Percentiles rank a stretch among this genome's conserved stretches.
These are phyloP conservation scores for Hydrangea macrophylla DNA, from an alignment of 148 eudicot genomes.

Conservation along the genomic window DNA sequence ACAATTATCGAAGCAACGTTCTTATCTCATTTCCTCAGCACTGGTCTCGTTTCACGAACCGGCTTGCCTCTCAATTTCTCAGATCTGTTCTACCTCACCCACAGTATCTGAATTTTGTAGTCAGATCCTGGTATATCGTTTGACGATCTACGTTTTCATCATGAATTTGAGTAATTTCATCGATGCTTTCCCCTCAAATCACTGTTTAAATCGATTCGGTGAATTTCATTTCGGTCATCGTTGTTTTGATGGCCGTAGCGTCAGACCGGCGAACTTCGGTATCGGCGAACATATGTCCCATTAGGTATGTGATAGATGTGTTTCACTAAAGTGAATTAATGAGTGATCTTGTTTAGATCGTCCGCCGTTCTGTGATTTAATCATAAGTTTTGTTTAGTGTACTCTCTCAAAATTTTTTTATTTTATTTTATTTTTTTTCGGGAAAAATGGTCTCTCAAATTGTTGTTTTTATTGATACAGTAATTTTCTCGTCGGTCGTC, in stretches of 20 bases:
- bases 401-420: too few species aligned
- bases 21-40: slow-evolving; percentile 8
- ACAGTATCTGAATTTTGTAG: neutral
- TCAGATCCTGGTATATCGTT: slow-evolving; percentile 16
- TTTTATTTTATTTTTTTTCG: too few species aligned
- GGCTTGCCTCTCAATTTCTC: neutral
- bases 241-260: neutral
- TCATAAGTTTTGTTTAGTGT: too few species aligned
- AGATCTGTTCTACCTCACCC: slow-evolving; percentile 10
- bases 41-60: neutral
- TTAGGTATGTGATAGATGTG: neutral
- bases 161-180: slow-evolving; percentile 5
- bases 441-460: too few species aligned
- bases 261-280: neutral
- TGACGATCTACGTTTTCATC: slow-evolving; percentile 22
- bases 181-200: neutral
- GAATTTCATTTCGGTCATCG: too few species aligned
- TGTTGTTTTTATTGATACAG: neutral
- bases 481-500: neutral
- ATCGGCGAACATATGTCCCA: neutral
- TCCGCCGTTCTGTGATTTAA: too few species aligned
- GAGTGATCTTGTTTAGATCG: too few species aligned
- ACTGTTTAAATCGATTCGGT: too few species aligned
- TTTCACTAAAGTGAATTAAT: too few species aligned
- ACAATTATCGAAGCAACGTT: neutral